Conservation (phyloP, 1,284 basidiomycete genomes). For the Athelia sp. region DNA sequence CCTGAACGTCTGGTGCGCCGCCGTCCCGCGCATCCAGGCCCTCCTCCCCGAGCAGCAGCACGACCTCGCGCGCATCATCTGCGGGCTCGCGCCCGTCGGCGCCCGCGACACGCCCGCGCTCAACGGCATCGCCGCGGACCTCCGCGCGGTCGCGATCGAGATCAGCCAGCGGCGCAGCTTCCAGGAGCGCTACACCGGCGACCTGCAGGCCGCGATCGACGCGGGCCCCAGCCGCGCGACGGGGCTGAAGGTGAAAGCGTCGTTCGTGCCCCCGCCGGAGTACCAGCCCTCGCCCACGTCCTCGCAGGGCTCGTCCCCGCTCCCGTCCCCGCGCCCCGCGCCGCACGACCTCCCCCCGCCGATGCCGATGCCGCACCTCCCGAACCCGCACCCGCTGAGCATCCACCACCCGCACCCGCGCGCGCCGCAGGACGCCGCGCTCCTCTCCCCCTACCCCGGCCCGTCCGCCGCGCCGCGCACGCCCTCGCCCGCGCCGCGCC, state of each 20-base stretch:
- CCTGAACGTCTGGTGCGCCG: constrained; percentile 64
- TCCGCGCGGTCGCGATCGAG: constrained; percentile 74
- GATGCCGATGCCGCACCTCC: constrained; percentile 14
- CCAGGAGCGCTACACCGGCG: constrained; percentile 67
- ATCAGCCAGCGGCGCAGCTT: constrained; percentile 79
- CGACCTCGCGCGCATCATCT: constrained; percentile 76
- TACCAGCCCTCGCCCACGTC: constrained; percentile 42
- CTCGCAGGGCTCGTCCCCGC: constrained; percentile 16
- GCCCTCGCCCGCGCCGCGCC: constrained; percentile 36
- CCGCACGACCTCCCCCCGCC: constrained; percentile 18
- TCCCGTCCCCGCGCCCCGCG: constrained; percentile 13
- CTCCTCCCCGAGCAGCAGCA: constrained; percentile 64
- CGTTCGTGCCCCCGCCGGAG: constrained; percentile 67
- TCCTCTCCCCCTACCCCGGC: constrained; percentile 16
- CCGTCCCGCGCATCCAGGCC: constrained; percentile 60
- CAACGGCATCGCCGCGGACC: constrained; percentile 64
- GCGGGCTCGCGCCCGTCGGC: constrained; percentile 52
- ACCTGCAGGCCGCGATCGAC: constrained; percentile 74
- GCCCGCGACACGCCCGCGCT: constrained; percentile 34
- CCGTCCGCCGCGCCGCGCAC: constrained; percentile 11
- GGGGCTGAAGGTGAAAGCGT: constrained; percentile 42
- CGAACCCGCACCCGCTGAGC: no score
- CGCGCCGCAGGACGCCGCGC: constrained; percentile 21
- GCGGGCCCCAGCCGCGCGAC: constrained; percentile 33
- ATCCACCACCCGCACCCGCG: constrained; percentile 10